phyloP scores from a whole-genome alignment of 2,329 filamentous ascomycete genomes.

The Fusarium sp. region DNA sequence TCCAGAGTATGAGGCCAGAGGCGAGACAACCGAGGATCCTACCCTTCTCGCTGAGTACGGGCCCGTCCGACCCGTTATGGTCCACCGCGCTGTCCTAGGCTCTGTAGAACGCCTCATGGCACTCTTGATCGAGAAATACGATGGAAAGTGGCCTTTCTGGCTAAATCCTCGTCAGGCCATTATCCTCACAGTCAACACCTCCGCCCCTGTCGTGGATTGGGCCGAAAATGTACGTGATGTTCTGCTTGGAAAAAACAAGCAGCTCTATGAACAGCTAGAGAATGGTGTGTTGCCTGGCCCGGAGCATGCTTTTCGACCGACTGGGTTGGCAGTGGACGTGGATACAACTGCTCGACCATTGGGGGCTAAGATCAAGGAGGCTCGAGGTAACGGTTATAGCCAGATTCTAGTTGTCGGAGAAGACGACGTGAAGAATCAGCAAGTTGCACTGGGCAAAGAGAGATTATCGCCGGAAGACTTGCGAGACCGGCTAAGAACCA shows the following conservation, averaged over 20 bases:
- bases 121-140: slow-evolving; percentile 84
- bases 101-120: slow-evolving; percentile 89
- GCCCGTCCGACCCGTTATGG: slow-evolving; percentile 77
- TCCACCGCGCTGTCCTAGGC: slow-evolving; percentile 86
- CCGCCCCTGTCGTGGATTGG: slow-evolving; percentile 63
- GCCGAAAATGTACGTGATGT: slow-evolving; percentile 61
- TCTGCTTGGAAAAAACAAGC: slow-evolving; percentile 60
- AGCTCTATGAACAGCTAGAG: slow-evolving; percentile 51
- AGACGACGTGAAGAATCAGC: slow-evolving; percentile 68
- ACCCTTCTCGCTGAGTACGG: slow-evolving; percentile 64
- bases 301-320: slow-evolving; percentile 64
- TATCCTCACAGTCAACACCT: slow-evolving; percentile 77
- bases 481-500: slow-evolving; percentile 58
- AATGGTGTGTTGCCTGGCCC: slow-evolving; percentile 47
- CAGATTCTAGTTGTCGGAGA: slow-evolving; percentile 79
- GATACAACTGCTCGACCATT: slow-evolving; percentile 73
- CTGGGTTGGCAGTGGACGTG: slow-evolving; percentile 74
- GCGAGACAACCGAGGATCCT: slow-evolving; percentile 62
- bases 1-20: slow-evolving; percentile 68
- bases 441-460: slow-evolving; percentile 60
- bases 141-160: slow-evolving; percentile 89
- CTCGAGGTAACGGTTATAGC: slow-evolving; percentile 78
- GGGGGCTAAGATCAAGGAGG: slow-evolving; percentile 76
- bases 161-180: slow-evolving; percentile 82
- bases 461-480: slow-evolving; percentile 60